Base-by-base conservation (phyloP, 2,329 filamentous ascomycete genomes). In the Verticillium nonalfalfae region DNA sequence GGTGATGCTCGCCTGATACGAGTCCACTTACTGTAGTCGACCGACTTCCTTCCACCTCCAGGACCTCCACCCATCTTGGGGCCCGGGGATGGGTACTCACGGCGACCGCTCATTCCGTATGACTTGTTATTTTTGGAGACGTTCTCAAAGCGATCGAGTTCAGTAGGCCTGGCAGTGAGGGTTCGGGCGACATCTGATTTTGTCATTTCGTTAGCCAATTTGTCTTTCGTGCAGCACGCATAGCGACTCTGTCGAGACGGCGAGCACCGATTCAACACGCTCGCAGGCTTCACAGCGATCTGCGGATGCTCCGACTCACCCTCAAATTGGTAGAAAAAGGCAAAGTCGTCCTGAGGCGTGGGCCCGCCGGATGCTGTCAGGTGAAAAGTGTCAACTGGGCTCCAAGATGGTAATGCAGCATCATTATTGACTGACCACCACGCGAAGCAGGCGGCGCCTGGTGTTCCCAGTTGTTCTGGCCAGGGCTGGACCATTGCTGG, bases 121-220 rank as follows among this genome's bases (percentile, higher is more conserved):
- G 93, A 88, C 82, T 98, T 98, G 71, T 93, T 93, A 75, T 93
- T 97, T 84, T 98, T 98, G 72, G 94, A 85, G 64, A 99, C 85
- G 76, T 98, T 98, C 72, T 98, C 95, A 71, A 94, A 88, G 74
- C 94, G 90, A 68, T 98, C 95, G 70, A 99, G 93, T 85, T 99
- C 95, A 97, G 72, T 58, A 67, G 66, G 60, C 64, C 64, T 64
- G 57, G 63, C 64, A 63, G 64, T 65, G 59, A 65, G 64, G 61
- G 63, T 65, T 61, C 64, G 63, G 52, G 62, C 63, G 52, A 64
- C 64, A 39, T 65, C 63, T 65, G 61, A 4, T 11, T 31, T 2
- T 50, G 18, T 35, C 56, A 59, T 33, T 35, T 63, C 33, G 60
- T 66, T 57, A 64, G 62, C 58, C 18, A 45, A 39, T 39, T 40